Conservation (phyloP, 1,284 basidiomycete species). For the Rhodotorula mucilaginosa region DNA sequence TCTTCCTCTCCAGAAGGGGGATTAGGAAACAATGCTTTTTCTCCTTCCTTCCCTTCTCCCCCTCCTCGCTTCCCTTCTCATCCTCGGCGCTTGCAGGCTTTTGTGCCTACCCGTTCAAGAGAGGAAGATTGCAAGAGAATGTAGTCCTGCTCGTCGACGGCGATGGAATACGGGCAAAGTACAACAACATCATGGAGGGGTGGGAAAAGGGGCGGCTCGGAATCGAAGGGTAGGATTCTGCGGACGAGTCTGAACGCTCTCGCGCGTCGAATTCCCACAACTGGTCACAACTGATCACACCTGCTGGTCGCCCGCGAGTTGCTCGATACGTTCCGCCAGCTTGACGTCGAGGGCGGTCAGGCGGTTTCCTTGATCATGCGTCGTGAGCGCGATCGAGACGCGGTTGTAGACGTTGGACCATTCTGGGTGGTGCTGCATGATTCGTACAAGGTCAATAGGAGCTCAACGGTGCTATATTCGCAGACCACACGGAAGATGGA, state of each 20-base stretch:
- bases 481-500: not conserved
- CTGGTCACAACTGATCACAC: not conserved
- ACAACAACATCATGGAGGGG: too few species aligned
- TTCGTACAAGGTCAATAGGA: not conserved
- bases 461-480: accelerated
- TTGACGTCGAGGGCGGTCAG: conserved; percentile 37
- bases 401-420: conserved; percentile 39
- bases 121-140: too few species aligned
- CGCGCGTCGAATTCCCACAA: not conserved
- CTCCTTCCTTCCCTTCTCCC: too few species aligned
- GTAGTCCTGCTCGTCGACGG: too few species aligned
- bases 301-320: conserved; percentile 1
- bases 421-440: conserved; percentile 35
- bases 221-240: not conserved
- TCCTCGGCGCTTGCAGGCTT: too few species aligned
- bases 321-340: conserved; percentile 28
- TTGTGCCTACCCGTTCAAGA: too few species aligned
- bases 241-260: not conserved
- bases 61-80: too few species aligned
- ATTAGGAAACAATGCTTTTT: too few species aligned
- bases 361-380: conserved; percentile 30
- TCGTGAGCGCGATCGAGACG: conserved; percentile 36
- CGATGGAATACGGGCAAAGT: too few species aligned
- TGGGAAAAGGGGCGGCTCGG: too few species aligned
- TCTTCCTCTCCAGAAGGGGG: too few species aligned